These are phyloP conservation scores for Zizania latifolia DNA, from an alignment of 176 grass and related monocot genomes.

Conservation along the genomic window DNA sequence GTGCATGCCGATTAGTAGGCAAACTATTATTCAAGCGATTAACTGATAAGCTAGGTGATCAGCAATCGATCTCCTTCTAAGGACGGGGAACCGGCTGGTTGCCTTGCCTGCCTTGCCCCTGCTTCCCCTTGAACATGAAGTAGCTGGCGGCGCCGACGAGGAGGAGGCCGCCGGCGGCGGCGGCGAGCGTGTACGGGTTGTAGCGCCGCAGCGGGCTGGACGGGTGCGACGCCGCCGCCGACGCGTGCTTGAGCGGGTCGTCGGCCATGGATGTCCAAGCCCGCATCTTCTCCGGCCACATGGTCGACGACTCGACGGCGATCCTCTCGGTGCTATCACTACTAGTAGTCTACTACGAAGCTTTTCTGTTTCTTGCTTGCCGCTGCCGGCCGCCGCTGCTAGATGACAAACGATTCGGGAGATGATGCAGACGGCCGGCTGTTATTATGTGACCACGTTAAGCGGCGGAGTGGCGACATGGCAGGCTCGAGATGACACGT, in stretches of 20 bases:
- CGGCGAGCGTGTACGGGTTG: conserved; percentile 45
- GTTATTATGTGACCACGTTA: too few relatives aligned
- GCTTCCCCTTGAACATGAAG: conserved; percentile 49
- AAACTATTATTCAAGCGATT: too few relatives aligned
- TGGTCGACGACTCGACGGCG: background rate
- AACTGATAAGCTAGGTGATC: too few relatives aligned
- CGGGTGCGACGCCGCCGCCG: background rate
- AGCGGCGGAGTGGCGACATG: background rate
- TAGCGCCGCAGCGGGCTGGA: conserved; percentile 33
- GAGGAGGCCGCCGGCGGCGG: conserved; percentile 36
- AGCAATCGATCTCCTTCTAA: too few relatives aligned
- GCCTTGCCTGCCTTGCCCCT: too few relatives aligned
- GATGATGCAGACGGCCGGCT: too few relatives aligned
- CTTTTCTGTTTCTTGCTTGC: background rate
- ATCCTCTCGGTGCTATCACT: background rate
- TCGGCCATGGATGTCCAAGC: too few relatives aligned
- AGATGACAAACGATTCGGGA: too few relatives aligned
- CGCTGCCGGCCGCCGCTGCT: too few relatives aligned
- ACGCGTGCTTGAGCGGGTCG: conserved; percentile 16
- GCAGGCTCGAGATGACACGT: background rate
- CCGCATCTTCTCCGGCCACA: conserved; percentile 36
- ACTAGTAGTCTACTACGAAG: background rate
- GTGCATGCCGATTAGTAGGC: too few relatives aligned
- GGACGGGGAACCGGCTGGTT: too few relatives aligned
- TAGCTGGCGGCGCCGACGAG: conserved; percentile 43